phyloP scores from a whole-genome alignment of 1,139 yeast genomes.

The Trichomonascaceae sp. region DNA sequence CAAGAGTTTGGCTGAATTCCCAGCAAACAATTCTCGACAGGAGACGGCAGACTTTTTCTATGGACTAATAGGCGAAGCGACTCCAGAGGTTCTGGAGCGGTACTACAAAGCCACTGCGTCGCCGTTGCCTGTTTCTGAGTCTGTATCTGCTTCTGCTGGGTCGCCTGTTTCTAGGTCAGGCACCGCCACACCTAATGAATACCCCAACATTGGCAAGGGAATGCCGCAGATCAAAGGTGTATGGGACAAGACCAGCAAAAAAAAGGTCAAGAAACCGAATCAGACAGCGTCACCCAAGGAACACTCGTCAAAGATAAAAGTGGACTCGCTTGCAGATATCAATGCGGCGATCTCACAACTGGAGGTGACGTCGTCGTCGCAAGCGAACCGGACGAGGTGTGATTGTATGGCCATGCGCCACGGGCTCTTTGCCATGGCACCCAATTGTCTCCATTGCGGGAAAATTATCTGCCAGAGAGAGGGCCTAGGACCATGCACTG shows the following conservation, averaged over 20 bases:
- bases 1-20: constrained; percentile 2
- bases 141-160: not conserved
- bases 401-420: constrained; percentile 63
- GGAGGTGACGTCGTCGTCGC: constrained; percentile 18
- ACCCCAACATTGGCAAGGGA: not conserved
- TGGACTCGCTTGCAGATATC: constrained; percentile 22
- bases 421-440: constrained; percentile 79
- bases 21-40: constrained; percentile 1
- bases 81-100: not conserved
- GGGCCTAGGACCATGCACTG: constrained; percentile 80
- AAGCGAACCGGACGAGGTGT: constrained; percentile 32
- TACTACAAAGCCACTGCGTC: not conserved
- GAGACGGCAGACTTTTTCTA: constrained; percentile 2
- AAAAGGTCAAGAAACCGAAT: constrained; percentile 4
- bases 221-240: constrained; percentile 8
- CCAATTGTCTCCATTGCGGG: constrained; percentile 91
- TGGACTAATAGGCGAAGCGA: constrained; percentile 1
- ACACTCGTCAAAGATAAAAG: constrained; percentile 14
- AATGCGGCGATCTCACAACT: constrained; percentile 22
- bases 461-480: constrained; percentile 82
- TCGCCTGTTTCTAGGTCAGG: not conserved
- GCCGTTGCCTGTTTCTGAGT: not conserved
- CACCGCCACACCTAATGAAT: not conserved
- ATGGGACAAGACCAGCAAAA: constrained; percentile 9
- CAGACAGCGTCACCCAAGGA: constrained; percentile 3